Evolutionary conservation across 495 filamentous ascomycete species (phyloP), one percentile per base, ranked within the genome.

Genomic region (Daldinia caldariorum): DNA sequence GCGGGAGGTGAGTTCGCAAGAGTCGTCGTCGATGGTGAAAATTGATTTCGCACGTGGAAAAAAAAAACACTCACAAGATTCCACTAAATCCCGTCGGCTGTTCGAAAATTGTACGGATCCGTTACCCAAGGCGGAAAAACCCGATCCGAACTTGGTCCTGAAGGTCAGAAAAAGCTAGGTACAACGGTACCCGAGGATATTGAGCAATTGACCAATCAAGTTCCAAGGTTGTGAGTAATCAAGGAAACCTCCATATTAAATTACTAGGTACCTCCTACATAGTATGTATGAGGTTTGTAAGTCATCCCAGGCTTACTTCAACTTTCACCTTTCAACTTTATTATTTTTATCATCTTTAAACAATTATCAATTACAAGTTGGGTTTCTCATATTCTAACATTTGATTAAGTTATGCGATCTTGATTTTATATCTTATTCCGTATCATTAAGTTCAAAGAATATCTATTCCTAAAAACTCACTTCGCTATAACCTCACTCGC

Each of bases 1-100:
- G 58, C n/a, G 35, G 34, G 34, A 22, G 47, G 51, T 18, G 63
- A 60, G 53, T 22, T 73, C 54, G 68, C 47, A 58, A 62, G 61
- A 67, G 67, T 58, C 58, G 68, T 57, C 53, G 53, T 56, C 32
- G 53, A 64, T 57, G 63, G 45, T 20, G 12, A 38, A 31, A 31
- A 32, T 63, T 64, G 39, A 49, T 59, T 58, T 61, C 69, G 58
- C 63, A 55, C 59, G 12, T 34, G 34, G 51, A 37, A 58, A 67
- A 70, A 73, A 77, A 76, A 77, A 77, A 72, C 73, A 77, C 75
- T 77, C 75, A 75, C 71, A 73, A 60, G 51, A 55, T 67, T 53
- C 49, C 26, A 26, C 26, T 32, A 53, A 53, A 53, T 67, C n/a
- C n/a, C n/a, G n/a, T n/a, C 72, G 66, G 61, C 64, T 74, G 69